Evolutionary conservation across 352 stramenopile species (phyloP).

Genomic region (Globisporangium viniferum): DNA sequence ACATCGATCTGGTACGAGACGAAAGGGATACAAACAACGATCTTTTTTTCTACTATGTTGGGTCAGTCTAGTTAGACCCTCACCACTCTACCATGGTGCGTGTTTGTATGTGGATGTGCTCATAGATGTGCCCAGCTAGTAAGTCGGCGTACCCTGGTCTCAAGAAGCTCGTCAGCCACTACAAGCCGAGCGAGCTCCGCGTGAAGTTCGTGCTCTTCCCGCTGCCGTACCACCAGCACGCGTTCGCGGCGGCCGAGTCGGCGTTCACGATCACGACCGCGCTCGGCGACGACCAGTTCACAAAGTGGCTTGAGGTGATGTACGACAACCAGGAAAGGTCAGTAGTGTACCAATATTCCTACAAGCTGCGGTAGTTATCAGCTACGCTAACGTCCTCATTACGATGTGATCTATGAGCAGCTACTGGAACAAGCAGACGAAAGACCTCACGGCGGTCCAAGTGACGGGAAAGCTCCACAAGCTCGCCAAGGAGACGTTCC

Average conservation of each 20-base stretch:
- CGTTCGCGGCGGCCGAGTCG: conserved; percentile 59
- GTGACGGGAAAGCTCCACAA: conserved; percentile 52
- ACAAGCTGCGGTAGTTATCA: background rate
- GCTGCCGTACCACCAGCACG: conserved; percentile 76
- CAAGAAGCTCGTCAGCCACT: conserved; percentile 53
- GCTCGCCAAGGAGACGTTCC: conserved; percentile 71
- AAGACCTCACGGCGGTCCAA: conserved; percentile 67
- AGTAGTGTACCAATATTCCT: background rate
- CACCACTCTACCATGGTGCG: no score
- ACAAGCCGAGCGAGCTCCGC: conserved; percentile 52
- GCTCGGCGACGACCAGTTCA: conserved; percentile 55
- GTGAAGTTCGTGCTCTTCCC: conserved; percentile 75
- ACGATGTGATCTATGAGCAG: conserved; percentile 19
- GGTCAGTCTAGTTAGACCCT: no score
- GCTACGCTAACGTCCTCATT: background rate
- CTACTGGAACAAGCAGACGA: conserved; percentile 81
- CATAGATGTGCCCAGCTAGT: conserved; percentile 70
- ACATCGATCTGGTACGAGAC: conserved; percentile 58
- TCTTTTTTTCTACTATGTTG: background rate
- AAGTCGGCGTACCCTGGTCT: conserved; percentile 66
- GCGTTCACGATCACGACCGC: conserved; percentile 61
- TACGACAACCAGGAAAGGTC: conserved; percentile 78
- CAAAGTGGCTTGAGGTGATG: conserved; percentile 68
- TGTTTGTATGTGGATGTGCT: background rate
- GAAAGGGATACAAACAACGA: background rate